phyloP scores from a whole-genome alignment of 352 stramenopile species.

The Peronospora belbahrii region DNA sequence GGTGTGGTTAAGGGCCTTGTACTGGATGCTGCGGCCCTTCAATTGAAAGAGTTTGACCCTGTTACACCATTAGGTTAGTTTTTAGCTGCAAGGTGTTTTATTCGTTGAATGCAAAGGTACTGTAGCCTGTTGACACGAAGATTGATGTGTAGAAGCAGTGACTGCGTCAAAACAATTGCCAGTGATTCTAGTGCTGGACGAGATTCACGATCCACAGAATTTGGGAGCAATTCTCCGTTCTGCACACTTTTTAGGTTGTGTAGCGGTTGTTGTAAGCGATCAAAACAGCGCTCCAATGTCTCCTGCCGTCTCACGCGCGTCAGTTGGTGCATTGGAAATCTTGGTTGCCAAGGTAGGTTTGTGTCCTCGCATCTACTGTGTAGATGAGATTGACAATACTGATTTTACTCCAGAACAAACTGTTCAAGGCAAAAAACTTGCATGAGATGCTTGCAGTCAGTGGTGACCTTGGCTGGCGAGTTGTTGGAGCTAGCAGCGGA shows the following conservation, averaged over 20 bases:
- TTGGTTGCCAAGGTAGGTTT: slow-evolving; percentile 57
- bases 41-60: slow-evolving; percentile 47
- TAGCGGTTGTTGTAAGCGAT: slow-evolving; percentile 57
- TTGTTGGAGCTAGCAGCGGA: slow-evolving; percentile 66
- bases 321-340: slow-evolving; percentile 65
- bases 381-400: not conserved
- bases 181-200: slow-evolving; percentile 66
- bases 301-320: slow-evolving; percentile 63
- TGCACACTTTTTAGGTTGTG: slow-evolving; percentile 67
- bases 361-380: not conserved
- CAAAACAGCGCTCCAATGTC: slow-evolving; percentile 67
- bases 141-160: slow-evolving; percentile 23
- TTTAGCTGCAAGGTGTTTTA: not conserved
- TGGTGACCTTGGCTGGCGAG: slow-evolving; percentile 56
- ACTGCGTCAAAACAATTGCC: slow-evolving; percentile 29
- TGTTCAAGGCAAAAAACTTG: slow-evolving; percentile 61
- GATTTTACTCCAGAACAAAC: slow-evolving; percentile 36
- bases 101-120: no score
- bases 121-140: no score
- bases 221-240: slow-evolving; percentile 73
- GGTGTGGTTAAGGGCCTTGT: slow-evolving; percentile 40
- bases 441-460: slow-evolving; percentile 61
- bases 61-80: slow-evolving; percentile 32
- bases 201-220: slow-evolving; percentile 80
- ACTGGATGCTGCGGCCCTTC: slow-evolving; percentile 55